These are phyloP conservation scores for Lipomyces oligophaga DNA, from an alignment of 805 yeast species.

Conservation along the genomic window DNA sequence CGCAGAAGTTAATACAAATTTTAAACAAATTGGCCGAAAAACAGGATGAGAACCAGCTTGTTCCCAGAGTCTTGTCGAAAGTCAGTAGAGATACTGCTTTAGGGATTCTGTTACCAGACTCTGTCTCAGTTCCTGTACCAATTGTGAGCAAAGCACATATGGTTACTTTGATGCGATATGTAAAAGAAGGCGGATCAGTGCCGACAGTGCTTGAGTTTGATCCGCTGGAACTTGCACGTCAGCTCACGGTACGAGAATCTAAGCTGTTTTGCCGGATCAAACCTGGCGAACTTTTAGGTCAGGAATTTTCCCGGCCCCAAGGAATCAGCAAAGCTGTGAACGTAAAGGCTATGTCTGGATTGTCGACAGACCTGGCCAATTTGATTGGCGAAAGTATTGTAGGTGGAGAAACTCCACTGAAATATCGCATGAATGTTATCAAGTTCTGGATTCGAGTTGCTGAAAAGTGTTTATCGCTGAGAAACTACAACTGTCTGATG, in stretches of 20 bases:
- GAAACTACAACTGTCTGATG: slow-evolving; percentile 88
- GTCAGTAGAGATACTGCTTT: slow-evolving; percentile 16
- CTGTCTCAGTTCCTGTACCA: slow-evolving; percentile 28
- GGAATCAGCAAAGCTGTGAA: slow-evolving; percentile 37
- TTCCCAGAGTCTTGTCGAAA: slow-evolving; percentile 29
- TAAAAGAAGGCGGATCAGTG: slow-evolving; percentile 3
- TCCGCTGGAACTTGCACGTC: slow-evolving; percentile 74
- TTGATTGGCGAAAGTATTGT: slow-evolving; percentile 76
- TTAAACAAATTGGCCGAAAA: slow-evolving; percentile 12
- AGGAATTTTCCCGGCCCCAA: slow-evolving; percentile 29
- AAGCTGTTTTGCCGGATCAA: slow-evolving; percentile 63
- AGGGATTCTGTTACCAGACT: slow-evolving; percentile 25
- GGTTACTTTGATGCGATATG: slow-evolving; percentile 11
- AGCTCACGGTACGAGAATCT: slow-evolving; percentile 76
- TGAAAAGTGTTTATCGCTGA: slow-evolving; percentile 65
- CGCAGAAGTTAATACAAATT: slow-evolving; percentile 17
- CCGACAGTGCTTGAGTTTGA: slow-evolving; percentile 59
- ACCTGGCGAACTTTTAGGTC: slow-evolving; percentile 51
- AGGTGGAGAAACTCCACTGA: slow-evolving; percentile 47
- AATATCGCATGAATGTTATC: slow-evolving; percentile 64
- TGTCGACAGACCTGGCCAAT: slow-evolving; percentile 78
- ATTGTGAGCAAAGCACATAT: slow-evolving; percentile 20
- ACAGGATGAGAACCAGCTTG: slow-evolving; percentile 11
- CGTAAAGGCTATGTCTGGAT: slow-evolving; percentile 53
- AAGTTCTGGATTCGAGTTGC: slow-evolving; percentile 76